Conservation (phyloP, 2,329 filamentous ascomycete genomes). For the Zymoseptoria crescenta region DNA sequence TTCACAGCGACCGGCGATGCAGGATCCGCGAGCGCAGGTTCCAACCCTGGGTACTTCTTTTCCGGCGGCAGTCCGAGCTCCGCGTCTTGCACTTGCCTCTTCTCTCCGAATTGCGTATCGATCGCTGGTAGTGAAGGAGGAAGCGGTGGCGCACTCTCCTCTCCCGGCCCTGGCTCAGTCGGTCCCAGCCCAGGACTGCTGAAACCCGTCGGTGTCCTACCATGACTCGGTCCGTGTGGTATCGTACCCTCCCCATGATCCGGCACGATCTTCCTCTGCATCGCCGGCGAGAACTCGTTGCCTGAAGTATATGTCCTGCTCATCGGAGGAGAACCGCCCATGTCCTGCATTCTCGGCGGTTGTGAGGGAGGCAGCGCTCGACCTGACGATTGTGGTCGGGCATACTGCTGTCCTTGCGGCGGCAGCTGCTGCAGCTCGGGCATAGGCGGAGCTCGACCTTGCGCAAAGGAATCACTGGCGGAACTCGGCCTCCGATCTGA, state of each 20-base stretch:
- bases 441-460: constrained; percentile 12
- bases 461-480: background rate
- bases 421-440: constrained; percentile 2
- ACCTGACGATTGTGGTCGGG: constrained; percentile 1
- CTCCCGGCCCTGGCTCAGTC: background rate
- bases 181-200: background rate
- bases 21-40: constrained; percentile 6
- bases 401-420: constrained; percentile 9
- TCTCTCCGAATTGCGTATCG: constrained; percentile 9
- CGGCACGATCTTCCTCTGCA: constrained; percentile 20
- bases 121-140: constrained; percentile 10
- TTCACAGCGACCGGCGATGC: constrained; percentile 17
- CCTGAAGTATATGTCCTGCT: constrained; percentile 20
- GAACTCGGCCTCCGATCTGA: constrained; percentile 21
- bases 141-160: background rate
- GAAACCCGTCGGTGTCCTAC: constrained; percentile 23
- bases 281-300: constrained; percentile 19
- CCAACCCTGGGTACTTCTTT: constrained; percentile 3
- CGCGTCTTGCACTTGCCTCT: background rate
- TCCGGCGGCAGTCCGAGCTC: background rate
- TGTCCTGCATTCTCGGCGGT: background rate
- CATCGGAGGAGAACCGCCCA: constrained; percentile 6
- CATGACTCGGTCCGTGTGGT: constrained; percentile 15
- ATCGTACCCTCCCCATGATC: constrained; percentile 9
- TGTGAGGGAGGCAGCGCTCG: background rate